Conservation (phyloP, 2,329 filamentous ascomycete genomes). For the Sporothrix globosa region DNA sequence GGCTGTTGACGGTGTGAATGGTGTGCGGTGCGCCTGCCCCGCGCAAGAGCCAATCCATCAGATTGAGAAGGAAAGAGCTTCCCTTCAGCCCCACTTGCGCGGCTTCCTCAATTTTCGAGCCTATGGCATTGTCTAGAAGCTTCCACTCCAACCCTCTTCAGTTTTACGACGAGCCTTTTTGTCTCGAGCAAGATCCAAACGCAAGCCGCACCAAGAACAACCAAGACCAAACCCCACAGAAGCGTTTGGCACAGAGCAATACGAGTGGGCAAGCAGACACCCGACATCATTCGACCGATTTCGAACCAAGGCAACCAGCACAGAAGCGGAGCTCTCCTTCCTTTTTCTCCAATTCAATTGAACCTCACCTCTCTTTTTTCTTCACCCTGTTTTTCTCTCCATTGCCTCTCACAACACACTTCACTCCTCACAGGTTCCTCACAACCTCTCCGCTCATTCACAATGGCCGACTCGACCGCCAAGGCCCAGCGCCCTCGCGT, state of each 20-base stretch:
- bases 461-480: slow-evolving; percentile 48
- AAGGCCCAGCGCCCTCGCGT: slow-evolving; percentile 71
- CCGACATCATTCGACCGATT: background rate
- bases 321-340: background rate
- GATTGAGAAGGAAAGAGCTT: slow-evolving; percentile 26
- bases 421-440: too few relatives aligned
- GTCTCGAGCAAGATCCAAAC: slow-evolving; percentile 6
- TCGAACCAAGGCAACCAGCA: background rate
- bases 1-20: background rate
- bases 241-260: background rate
- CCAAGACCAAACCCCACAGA: slow-evolving; percentile 3
- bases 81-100: slow-evolving; percentile 26
- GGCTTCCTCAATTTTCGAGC: slow-evolving; percentile 2
- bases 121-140: slow-evolving; percentile 34
- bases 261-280: background rate
- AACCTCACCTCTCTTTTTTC: background rate
- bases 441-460: slow-evolving; percentile 26
- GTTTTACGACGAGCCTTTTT: slow-evolving; percentile 2
- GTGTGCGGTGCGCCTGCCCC: background rate
- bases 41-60: slow-evolving; percentile 3
- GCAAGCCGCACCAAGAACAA: background rate
- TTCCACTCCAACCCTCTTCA: slow-evolving; percentile 21
- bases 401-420: background rate
- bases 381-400: background rate
- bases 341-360: background rate